Conservation (phyloP, 148 eudicot species). For the Rhododendron griersonianum region DNA sequence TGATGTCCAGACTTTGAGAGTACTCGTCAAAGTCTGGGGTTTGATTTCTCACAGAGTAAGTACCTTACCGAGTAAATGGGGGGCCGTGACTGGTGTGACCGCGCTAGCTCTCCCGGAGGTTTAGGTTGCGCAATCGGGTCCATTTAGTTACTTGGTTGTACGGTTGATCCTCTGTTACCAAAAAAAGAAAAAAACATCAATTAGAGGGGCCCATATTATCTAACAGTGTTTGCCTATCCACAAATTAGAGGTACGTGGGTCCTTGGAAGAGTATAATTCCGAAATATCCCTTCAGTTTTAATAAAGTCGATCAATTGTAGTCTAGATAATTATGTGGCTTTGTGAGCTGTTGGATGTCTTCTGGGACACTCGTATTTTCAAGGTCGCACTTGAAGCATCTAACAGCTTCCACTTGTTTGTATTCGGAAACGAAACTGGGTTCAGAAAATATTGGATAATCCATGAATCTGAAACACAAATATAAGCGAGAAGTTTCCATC, state of each 20-base stretch:
- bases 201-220: neutral
- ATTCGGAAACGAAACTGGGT: neutral
- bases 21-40: too few species aligned
- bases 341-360: neutral
- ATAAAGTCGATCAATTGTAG: too few species aligned
- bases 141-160: too few species aligned
- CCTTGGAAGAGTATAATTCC: neutral
- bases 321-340: neutral
- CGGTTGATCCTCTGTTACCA: too few species aligned
- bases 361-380: neutral
- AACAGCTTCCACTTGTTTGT: neutral
- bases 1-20: too few species aligned
- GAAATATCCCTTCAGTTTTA: neutral
- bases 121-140: too few species aligned
- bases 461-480: neutral
- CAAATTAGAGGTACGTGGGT: neutral
- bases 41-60: too few species aligned
- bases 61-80: too few species aligned
- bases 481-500: too few species aligned
- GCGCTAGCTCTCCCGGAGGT: too few species aligned
- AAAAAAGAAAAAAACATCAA: too few species aligned
- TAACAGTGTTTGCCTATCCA: slow-evolving; percentile 6
- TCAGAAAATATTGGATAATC: neutral
- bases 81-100: too few species aligned
- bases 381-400: neutral